phyloP scores from a whole-genome alignment of 2,329 filamentous ascomycete genomes.

The Pyrenochaeta sp. region DNA sequence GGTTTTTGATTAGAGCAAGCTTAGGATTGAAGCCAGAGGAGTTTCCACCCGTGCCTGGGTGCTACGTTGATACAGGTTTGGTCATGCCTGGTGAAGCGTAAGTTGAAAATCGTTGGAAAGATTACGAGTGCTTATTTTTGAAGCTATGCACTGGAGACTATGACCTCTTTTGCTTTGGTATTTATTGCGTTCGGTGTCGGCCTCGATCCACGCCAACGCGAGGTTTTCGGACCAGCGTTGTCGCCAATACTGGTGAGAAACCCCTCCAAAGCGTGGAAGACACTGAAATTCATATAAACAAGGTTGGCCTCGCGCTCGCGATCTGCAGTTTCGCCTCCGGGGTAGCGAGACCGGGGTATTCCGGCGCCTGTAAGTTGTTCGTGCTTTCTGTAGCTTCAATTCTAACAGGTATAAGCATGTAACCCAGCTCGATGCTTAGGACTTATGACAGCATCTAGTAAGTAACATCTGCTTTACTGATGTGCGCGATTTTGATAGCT shows the following conservation, averaged over 20 bases:
- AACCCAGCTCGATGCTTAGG: slow-evolving; percentile 49
- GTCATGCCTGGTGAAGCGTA: slow-evolving; percentile 51
- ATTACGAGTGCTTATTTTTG: slow-evolving; percentile 2
- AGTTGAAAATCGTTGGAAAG: neutral
- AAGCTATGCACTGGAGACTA: slow-evolving; percentile 58
- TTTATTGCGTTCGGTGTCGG: slow-evolving; percentile 63
- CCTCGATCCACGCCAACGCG: slow-evolving; percentile 61
- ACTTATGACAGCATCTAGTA: slow-evolving; percentile 39
- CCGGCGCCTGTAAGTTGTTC: slow-evolving; percentile 38
- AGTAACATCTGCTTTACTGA: slow-evolving; percentile 1
- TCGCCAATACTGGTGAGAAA: slow-evolving; percentile 58
- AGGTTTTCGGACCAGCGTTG: slow-evolving; percentile 59
- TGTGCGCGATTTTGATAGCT: slow-evolving; percentile 6
- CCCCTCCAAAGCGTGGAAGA: neutral
- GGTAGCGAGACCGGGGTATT: slow-evolving; percentile 41
- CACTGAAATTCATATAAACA: neutral
- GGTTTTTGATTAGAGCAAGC: slow-evolving; percentile 51
- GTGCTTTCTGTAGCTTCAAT: neutral
- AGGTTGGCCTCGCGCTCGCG: slow-evolving; percentile 36
- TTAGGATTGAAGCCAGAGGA: slow-evolving; percentile 21
- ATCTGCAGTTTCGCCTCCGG: slow-evolving; percentile 38
- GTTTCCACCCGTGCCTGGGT: slow-evolving; percentile 28
- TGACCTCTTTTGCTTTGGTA: slow-evolving; percentile 56
- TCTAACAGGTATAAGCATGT: slow-evolving; percentile 28
- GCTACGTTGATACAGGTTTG: slow-evolving; percentile 42